Evolutionary conservation across 768 basidiomycete genomes (phyloP).

Genomic region (Boletus rufocinnamomeus): DNA sequence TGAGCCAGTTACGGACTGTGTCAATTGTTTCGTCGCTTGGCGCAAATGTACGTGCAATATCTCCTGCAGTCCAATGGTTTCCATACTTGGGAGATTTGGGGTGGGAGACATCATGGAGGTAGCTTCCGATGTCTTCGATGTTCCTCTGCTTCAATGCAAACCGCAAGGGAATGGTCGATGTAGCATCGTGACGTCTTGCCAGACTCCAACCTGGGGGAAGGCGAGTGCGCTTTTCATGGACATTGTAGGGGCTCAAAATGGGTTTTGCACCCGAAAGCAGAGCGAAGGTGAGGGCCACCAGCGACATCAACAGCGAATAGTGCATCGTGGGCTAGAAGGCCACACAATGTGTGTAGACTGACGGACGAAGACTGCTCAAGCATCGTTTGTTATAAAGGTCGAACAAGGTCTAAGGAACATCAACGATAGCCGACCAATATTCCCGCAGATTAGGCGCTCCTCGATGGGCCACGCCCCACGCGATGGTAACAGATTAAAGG

Average conservation of each 20-base stretch:
- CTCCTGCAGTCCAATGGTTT: slow-evolving; percentile 31
- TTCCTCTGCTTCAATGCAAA: slow-evolving; percentile 18
- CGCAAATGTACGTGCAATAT: background rate
- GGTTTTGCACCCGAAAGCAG: slow-evolving; percentile 21
- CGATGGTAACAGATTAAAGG: background rate
- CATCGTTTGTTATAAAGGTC: background rate
- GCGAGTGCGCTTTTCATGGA: slow-evolving; percentile 40
- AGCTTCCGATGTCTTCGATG: slow-evolving; percentile 17
- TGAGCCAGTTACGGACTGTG: background rate
- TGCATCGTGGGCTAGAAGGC: slow-evolving; percentile 13
- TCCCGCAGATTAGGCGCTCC: background rate
- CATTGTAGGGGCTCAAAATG: slow-evolving; percentile 22
- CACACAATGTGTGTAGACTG: background rate
- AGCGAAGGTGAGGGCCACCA: slow-evolving; percentile 12
- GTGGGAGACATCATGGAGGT: slow-evolving; percentile 33
- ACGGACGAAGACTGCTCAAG: background rate
- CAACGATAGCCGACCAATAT: background rate
- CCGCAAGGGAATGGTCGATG: slow-evolving; percentile 31
- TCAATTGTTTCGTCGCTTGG: background rate
- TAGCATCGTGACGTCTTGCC: slow-evolving; percentile 37
- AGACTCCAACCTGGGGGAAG: slow-evolving; percentile 41
- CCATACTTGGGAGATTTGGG: slow-evolving; percentile 38
- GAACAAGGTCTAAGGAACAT: too few species aligned
- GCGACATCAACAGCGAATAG: slow-evolving; percentile 4
- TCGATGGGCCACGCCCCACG: background rate